These are phyloP conservation scores for Nakazawaea sp. DNA, from an alignment of 805 yeast species.

Conservation along the genomic window DNA sequence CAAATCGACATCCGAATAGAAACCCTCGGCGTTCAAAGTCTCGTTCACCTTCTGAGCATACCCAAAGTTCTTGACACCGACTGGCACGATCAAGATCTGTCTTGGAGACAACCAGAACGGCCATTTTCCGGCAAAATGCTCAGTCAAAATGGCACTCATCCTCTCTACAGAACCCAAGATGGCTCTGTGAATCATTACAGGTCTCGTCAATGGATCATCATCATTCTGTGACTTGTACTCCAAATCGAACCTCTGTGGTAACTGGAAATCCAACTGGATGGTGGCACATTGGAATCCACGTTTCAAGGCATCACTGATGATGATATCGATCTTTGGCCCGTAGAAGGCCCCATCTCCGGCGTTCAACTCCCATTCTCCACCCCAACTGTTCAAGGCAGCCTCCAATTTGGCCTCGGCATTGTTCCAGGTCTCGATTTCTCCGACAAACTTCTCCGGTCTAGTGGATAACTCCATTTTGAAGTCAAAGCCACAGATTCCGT, in stretches of 20 bases:
- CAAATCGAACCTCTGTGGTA: slow-evolving; percentile 89
- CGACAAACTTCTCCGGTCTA: slow-evolving; percentile 94
- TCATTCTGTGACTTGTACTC: slow-evolving; percentile 73
- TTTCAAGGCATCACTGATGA: slow-evolving; percentile 87
- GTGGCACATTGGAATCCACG: slow-evolving; percentile 99
- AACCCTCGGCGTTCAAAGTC: slow-evolving; percentile 60
- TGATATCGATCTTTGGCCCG: slow-evolving; percentile 94
- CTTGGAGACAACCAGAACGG: slow-evolving; percentile 99
- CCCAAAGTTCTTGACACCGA: slow-evolving; percentile 86
- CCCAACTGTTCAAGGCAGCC: slow-evolving; percentile 75
- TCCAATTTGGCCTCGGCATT: slow-evolving; percentile 82
- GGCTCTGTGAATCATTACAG: slow-evolving; percentile 99
- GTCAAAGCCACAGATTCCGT: slow-evolving; percentile 90
- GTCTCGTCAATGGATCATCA: slow-evolving; percentile 57
- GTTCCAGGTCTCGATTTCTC: slow-evolving; percentile 93
- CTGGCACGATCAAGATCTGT: slow-evolving; percentile 94
- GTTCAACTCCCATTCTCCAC: slow-evolving; percentile 89
- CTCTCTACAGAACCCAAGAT: slow-evolving; percentile 97
- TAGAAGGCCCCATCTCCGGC: slow-evolving; percentile 97
- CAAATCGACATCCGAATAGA: slow-evolving; percentile 89
- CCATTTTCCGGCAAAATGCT: slow-evolving; percentile 99
- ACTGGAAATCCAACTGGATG: slow-evolving; percentile 96
- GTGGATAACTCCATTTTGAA: slow-evolving; percentile 97
- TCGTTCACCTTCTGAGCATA: slow-evolving; percentile 82
- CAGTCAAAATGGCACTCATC: slow-evolving; percentile 97